Conservation (phyloP, 1,284 basidiomycete species). For the Ustilago sp. region DNA sequence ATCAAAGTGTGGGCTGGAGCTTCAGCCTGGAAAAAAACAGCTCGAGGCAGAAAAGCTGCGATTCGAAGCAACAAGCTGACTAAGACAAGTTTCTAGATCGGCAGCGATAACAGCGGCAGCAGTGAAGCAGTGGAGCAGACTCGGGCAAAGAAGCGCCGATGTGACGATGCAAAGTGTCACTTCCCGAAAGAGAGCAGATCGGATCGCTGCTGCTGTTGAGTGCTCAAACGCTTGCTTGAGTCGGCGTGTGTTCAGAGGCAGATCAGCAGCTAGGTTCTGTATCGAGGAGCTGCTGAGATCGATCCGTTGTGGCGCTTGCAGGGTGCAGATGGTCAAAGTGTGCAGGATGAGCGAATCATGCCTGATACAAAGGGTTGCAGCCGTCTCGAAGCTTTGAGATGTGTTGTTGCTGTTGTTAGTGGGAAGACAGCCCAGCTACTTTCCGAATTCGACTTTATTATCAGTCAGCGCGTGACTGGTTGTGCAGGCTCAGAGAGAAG, state of each 20-base stretch:
- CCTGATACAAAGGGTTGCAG: conserved; percentile 18
- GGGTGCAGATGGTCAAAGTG: background rate
- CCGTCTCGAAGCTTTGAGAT: background rate
- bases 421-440: conserved; percentile 7
- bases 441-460: conserved; percentile 7
- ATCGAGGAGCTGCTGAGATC: background rate
- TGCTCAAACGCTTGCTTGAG: background rate
- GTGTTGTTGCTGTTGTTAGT: background rate
- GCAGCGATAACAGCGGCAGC: background rate
- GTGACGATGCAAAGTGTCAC: background rate
- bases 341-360: background rate
- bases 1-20: background rate
- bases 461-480: conserved; percentile 37
- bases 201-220: background rate
- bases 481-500: conserved; percentile 5
- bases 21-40: background rate
- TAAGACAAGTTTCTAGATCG: conserved; percentile 3
- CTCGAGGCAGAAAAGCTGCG: no score
- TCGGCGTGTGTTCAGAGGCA: conserved; percentile 2
- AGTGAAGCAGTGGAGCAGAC: background rate
- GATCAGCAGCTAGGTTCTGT: background rate
- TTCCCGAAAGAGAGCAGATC: background rate
- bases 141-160: background rate
- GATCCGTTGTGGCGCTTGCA: background rate
- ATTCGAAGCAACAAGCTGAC: background rate